Percentiles rank a stretch among this genome's conserved stretches.
phyloP scores from a whole-genome alignment of 345 rosid species.

The Durio zibethinus region DNA sequence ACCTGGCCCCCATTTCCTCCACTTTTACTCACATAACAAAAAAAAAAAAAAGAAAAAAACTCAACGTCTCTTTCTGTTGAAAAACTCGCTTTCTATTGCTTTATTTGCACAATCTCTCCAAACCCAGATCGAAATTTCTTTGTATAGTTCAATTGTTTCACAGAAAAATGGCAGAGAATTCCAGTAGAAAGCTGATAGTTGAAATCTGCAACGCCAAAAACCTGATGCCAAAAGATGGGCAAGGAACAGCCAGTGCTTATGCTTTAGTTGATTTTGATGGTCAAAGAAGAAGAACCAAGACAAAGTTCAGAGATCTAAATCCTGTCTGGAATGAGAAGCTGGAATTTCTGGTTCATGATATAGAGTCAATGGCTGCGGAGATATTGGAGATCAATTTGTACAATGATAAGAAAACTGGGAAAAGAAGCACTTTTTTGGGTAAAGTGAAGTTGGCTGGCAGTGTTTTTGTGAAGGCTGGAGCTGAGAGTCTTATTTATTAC shows the following conservation, averaged over 20 bases:
- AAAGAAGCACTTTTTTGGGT: conserved; percentile 67
- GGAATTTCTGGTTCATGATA: conserved; percentile 69
- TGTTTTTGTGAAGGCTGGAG: conserved; percentile 50
- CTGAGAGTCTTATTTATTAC: conserved; percentile 64
- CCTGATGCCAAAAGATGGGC: conserved; percentile 90
- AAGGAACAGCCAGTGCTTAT: conserved; percentile 88
- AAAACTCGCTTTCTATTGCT: background rate
- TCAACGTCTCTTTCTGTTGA: conserved; percentile 7
- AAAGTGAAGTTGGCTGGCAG: conserved; percentile 69
- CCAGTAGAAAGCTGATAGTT: conserved; percentile 60
- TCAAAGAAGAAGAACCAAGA: conserved; percentile 74
- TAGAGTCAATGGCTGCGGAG: conserved; percentile 53
- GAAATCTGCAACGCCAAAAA: conserved; percentile 81
- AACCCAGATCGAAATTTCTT: background rate
- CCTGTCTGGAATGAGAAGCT: conserved; percentile 89
- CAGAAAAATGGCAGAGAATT: conserved; percentile 49
- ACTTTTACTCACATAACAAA: background rate
- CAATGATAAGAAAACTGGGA: conserved; percentile 72
- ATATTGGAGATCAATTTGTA: conserved; percentile 74
- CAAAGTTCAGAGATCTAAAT: conserved; percentile 76
- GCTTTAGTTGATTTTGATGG: conserved; percentile 80
- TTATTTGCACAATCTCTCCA: background rate
- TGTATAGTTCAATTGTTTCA: background rate
- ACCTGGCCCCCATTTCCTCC: background rate
- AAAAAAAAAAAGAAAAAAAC: background rate